These are phyloP conservation scores for Fusarium haematococcum DNA, from an alignment of 2,329 filamentous ascomycete genomes.

Conservation along the genomic window DNA sequence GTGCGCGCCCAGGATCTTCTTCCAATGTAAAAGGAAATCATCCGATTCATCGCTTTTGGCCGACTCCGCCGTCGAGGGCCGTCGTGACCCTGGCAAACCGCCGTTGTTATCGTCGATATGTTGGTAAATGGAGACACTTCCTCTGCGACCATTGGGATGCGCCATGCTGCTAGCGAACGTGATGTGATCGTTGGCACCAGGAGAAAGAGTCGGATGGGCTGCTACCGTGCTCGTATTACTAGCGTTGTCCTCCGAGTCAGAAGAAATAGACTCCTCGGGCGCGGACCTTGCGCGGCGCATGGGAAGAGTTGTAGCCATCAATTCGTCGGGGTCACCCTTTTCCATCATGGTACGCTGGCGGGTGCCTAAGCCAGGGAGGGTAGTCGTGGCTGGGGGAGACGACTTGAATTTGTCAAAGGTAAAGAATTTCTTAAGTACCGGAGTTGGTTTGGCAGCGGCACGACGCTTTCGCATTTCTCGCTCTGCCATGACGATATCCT, in stretches of 20 bases:
- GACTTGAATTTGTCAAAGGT: conserved; percentile 38
- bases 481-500: conserved; percentile 60
- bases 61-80: conserved; percentile 37
- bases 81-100: not conserved
- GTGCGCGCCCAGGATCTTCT: conserved; percentile 50
- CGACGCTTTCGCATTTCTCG: conserved; percentile 45
- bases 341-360: conserved; percentile 27
- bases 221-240: conserved; percentile 41
- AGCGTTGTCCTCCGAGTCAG: conserved; percentile 34
- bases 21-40: conserved; percentile 47
- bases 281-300: conserved; percentile 35
- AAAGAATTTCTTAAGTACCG: conserved; percentile 30
- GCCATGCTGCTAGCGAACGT: conserved; percentile 25
- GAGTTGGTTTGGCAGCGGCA: conserved; percentile 4
- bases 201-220: conserved; percentile 23
- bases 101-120: conserved; percentile 24
- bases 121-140: conserved; percentile 36
- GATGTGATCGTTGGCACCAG: conserved; percentile 33
- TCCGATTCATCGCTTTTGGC: conserved; percentile 40
- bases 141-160: conserved; percentile 14
- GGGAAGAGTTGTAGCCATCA: conserved; percentile 13
- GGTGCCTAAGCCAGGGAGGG: conserved; percentile 33
- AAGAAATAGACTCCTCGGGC: conserved; percentile 28
- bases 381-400: conserved; percentile 16
- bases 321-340: conserved; percentile 16